These are phyloP conservation scores for Wickerhamomyces tratensis DNA, from an alignment of 805 yeast species.

Conservation along the genomic window DNA sequence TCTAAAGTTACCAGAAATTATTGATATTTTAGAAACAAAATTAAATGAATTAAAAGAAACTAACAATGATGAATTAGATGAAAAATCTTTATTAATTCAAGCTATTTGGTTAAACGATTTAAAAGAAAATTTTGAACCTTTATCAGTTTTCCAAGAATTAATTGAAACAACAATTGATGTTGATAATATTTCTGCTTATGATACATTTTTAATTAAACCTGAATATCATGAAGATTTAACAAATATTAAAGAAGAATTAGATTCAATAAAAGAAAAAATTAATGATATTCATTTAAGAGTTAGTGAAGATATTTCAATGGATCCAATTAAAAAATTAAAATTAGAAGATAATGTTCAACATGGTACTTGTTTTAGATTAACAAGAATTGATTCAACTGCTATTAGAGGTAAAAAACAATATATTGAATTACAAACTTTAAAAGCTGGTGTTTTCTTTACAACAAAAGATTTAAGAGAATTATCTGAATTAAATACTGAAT, in stretches of 20 bases:
- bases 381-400: constrained; percentile 80
- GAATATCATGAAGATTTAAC: constrained; percentile 79
- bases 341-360: constrained; percentile 79
- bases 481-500: constrained; percentile 46
- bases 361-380: constrained; percentile 92
- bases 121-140: constrained; percentile 33
- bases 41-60: constrained; percentile 22
- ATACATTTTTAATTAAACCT: constrained; percentile 68
- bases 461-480: constrained; percentile 53
- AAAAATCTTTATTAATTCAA: constrained; percentile 28
- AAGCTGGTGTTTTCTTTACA: constrained; percentile 92
- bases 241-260: constrained; percentile 48
- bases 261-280: constrained; percentile 43
- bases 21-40: constrained; percentile 39
- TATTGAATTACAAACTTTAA: constrained; percentile 80
- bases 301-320: constrained; percentile 71
- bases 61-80: constrained; percentile 11
- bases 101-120: constrained; percentile 53
- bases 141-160: constrained; percentile 67
- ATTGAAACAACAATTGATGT: constrained; percentile 91
- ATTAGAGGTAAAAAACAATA: constrained; percentile 54
- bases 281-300: constrained; percentile 49
- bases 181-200: constrained; percentile 71
- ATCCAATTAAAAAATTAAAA: constrained; percentile 80
- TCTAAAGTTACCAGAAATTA: constrained; percentile 57